phyloP scores from a whole-genome alignment of 2,329 filamentous ascomycete species.

The Chaetomiaceae sp. region DNA sequence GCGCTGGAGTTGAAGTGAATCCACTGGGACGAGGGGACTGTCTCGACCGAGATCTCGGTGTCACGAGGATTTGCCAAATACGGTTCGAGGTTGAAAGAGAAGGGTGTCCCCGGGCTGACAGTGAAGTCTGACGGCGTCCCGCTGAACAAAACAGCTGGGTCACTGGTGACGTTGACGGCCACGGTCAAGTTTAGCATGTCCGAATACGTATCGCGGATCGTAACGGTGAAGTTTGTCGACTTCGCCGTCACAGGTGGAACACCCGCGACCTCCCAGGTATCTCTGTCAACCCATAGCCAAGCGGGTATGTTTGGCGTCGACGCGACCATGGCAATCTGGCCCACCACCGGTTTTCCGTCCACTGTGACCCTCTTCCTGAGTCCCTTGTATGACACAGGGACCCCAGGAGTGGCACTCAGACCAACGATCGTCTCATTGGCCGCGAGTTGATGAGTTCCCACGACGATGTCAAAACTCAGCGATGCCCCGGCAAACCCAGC shows the following conservation, averaged over 20 bases:
- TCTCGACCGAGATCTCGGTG: slow-evolving; percentile 32
- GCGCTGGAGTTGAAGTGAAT: slow-evolving; percentile 32
- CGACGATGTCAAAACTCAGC: slow-evolving; percentile 62
- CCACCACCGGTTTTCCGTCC: slow-evolving; percentile 47
- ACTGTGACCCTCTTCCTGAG: slow-evolving; percentile 49
- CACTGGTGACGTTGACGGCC: slow-evolving; percentile 21
- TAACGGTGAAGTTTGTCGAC: slow-evolving; percentile 57
- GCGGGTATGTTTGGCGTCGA: slow-evolving; percentile 48
- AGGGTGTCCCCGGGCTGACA: slow-evolving; percentile 35
- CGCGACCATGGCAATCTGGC: slow-evolving; percentile 46
- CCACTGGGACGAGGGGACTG: slow-evolving; percentile 38
- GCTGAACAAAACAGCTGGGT: slow-evolving; percentile 34
- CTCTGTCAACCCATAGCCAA: slow-evolving; percentile 64
- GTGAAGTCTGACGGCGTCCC: slow-evolving; percentile 36
- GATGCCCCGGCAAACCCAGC: slow-evolving; percentile 66
- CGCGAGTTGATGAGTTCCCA: slow-evolving; percentile 64
- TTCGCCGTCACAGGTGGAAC: slow-evolving; percentile 53
- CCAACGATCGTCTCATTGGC: slow-evolving; percentile 52
- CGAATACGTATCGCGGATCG: slow-evolving; percentile 51
- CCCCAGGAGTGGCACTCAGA: slow-evolving; percentile 51
- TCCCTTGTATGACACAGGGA: slow-evolving; percentile 45
- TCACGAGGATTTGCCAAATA: slow-evolving; percentile 38
- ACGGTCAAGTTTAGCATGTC: slow-evolving; percentile 55
- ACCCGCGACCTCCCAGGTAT: slow-evolving; percentile 58
- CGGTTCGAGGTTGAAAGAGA: slow-evolving; percentile 38